Conservation (phyloP, 179 eudicot genomes). For the Sideroxylon spinosum region DNA sequence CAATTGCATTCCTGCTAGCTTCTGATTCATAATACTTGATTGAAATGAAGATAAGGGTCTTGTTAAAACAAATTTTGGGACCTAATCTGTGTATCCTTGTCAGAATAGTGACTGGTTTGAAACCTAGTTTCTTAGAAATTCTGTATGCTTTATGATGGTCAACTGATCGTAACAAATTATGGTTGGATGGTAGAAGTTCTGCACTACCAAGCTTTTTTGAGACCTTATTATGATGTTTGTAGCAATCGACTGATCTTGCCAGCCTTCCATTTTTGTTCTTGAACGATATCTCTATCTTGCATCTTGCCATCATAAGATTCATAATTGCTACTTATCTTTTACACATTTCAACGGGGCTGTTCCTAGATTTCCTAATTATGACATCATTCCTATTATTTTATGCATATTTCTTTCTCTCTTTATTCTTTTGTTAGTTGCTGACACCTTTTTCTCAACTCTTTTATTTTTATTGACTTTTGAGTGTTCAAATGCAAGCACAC, state of each 20-base stretch:
- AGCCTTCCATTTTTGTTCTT: neutral
- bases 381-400: neutral
- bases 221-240: neutral
- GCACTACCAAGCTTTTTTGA: neutral
- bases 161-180: neutral
- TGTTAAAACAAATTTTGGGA: neutral
- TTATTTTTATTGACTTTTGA: neutral
- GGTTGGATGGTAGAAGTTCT: neutral
- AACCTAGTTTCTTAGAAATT: neutral
- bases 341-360: neutral
- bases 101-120: neutral
- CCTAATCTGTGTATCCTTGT: neutral
- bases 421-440: neutral
- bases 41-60: neutral
- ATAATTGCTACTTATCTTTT: neutral
- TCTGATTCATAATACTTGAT: neutral
- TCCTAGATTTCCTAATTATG: constrained; percentile 3
- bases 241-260: neutral
- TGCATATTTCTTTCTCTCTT: neutral
- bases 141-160: neutral
- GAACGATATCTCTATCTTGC: neutral
- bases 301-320: neutral
- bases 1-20: constrained; percentile 6
- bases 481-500: no score
- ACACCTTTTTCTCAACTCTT: neutral